Base-by-base conservation (phyloP, 208 protist genomes). In the Angomonas desouzai region DNA sequence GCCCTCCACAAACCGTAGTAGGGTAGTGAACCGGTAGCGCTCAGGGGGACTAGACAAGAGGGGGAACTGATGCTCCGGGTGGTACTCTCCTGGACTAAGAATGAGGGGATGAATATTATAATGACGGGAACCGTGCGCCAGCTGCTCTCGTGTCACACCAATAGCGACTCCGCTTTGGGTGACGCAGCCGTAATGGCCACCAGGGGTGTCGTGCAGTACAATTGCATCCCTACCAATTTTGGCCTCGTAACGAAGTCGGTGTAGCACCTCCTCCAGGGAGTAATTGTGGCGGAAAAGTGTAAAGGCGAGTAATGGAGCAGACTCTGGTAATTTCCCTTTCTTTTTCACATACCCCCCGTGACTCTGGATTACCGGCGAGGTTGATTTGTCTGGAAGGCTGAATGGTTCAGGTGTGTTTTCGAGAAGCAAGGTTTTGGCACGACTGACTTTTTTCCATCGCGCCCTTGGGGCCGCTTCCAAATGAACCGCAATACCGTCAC, bases 21-120 rank as follows among this genome's bases (percentile, higher is more conserved):
- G 58, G 18, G 90, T 18, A 28, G 84, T 77, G 65, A 88, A 86
- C 13, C 81, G 65, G 66, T 87, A 62, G 10, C 66, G 72, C 28
- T 25, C 30, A 10, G 85, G 82, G 0, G 72, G 32, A 2, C 30
- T 6, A 6, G 58, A 47, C 11, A 77, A 40, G 4, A 13, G 13
- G 0, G 48, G 13, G 18, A 87, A 48, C 4, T 58, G 53, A 9
- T 72, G 61, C 9, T 74, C 25, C 6, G 28, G 6, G 57, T 76
- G 55, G 65, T 91, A 86, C 27, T 63, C 49, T 3, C 70, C 66
- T n/a, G 88, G 83, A 40, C 93, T 79, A 55, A 93, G 78, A 29
- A 93, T 55, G 20, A 96, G 77, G 16, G 89, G 77, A 65, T 89
- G 86, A 0, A 92, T 38, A 62, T 91, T 91, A 62, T 92, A 93